Base-by-base conservation (phyloP, 257 asterid genomes). In the Parsonsia alboflavescens region DNA sequence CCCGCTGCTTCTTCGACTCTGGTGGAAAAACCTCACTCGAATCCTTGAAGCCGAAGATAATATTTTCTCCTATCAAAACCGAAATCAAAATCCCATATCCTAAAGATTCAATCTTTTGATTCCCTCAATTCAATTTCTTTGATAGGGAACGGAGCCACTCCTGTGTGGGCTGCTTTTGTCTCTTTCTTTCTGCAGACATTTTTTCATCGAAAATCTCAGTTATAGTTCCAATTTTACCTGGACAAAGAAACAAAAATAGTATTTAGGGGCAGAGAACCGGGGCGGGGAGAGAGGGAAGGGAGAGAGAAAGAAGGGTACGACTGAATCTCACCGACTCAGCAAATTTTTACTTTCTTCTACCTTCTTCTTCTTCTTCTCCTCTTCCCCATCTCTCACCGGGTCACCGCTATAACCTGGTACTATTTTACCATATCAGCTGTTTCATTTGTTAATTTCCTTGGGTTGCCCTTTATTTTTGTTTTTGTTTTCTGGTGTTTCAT, bases 351-450 rank as follows among this genome's bases (percentile, higher is more conserved):
- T 64, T 78, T 19, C 56, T 73, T 72, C 65, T 70, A 46, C 71
- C 81, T 53, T 49, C 73, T 30, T 58, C 80, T 48, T 52, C 80
- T 44, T 58, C 80, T 48, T 52, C 80, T 44, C 73, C 84, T 79
- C 69, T 41, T 45, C 69, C 58, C 52, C 28, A 54, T 71, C 76
- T 45, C 78, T 22, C 67, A 53, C 74, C 10, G 70, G 36, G 44
- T 44, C 77, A 26, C 46, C 30, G 68, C 74, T 54, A 8, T 10
- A 19, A 26, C 16, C 74, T 62, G 72, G 66, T 63, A 71, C 45
- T 3, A 8, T 66, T 28, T 41, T 54, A 3, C 19, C 17, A 53
- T 42, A 19, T 63, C 7, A 39, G 13, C 24, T 49, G 17, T 74
- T 64, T 17, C 26, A 50, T 74, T 74, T 19, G 33, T 65, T 72